Evolutionary conservation across 371 early-diverging fungal species (phyloP).

Genomic region (Parasitella parasitica): DNA sequence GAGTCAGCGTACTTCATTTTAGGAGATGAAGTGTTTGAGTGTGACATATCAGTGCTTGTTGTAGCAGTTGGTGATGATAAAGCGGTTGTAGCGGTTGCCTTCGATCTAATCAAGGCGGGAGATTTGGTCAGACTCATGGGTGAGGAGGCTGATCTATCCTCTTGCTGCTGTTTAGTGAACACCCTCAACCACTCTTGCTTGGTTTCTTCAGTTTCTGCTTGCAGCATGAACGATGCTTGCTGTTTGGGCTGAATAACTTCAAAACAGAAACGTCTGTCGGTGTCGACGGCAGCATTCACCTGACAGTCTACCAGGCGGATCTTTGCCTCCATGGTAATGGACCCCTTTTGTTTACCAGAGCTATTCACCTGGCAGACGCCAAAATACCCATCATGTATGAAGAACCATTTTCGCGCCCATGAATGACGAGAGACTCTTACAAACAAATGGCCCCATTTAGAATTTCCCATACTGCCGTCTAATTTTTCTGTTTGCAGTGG

Average conservation of each 20-base stretch:
- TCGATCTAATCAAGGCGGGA: neutral
- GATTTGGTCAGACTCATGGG: slow-evolving; percentile 2
- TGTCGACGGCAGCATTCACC: slow-evolving; percentile 33
- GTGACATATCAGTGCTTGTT: neutral
- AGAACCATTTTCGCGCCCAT: slow-evolving; percentile 54
- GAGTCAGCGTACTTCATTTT: neutral
- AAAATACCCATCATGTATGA: slow-evolving; percentile 47
- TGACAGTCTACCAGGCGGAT: slow-evolving; percentile 52
- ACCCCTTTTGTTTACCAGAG: slow-evolving; percentile 32
- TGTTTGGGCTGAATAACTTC: slow-evolving; percentile 36
- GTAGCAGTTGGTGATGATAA: neutral
- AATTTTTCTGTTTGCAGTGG: neutral
- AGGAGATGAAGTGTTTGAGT: neutral
- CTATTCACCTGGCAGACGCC: slow-evolving; percentile 38
- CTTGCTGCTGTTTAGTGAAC: slow-evolving; percentile 40
- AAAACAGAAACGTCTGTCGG: slow-evolving; percentile 69
- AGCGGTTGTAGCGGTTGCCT: slow-evolving; percentile 4
- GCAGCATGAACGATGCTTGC: slow-evolving; percentile 38
- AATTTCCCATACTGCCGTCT: neutral
- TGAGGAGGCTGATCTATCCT: neutral
- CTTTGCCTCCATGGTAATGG: slow-evolving; percentile 45
- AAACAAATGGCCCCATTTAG: slow-evolving; percentile 32
- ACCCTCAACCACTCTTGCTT: slow-evolving; percentile 57
- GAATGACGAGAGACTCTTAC: slow-evolving; percentile 13
- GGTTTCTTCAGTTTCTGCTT: slow-evolving; percentile 66